phyloP scores from a whole-genome alignment of 441 rosid genomes.

The Capsella rubella region DNA sequence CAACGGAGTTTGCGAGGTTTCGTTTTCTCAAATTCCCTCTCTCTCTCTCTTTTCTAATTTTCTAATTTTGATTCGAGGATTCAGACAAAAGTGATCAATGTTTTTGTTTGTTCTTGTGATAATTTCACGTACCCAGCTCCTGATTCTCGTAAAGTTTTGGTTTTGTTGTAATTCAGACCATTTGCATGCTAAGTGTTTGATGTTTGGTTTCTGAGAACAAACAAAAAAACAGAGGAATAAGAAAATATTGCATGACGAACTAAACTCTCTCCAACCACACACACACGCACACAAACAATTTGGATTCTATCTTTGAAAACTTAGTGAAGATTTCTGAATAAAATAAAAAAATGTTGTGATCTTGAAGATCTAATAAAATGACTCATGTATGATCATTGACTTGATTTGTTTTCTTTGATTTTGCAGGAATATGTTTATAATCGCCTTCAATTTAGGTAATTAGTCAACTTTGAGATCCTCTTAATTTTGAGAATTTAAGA shows the following conservation, averaged over 20 bases:
- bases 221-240: constrained; percentile 23
- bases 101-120: not conserved
- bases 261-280: constrained; percentile 23
- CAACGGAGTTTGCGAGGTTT: constrained; percentile 95
- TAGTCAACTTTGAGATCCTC: constrained; percentile 23
- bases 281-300: constrained; percentile 8
- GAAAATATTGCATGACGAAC: constrained; percentile 36
- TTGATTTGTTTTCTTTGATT: constrained; percentile 21
- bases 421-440: constrained; percentile 92
- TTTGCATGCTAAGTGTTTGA: constrained; percentile 41
- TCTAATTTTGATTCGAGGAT: not conserved
- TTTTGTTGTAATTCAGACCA: not conserved
- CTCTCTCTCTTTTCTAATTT: not conserved
- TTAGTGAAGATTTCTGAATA: not conserved
- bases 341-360: constrained; percentile 4
- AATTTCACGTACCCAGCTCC: not conserved
- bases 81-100: not conserved
- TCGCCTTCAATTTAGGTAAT: constrained; percentile 81
- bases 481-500: not conserved
- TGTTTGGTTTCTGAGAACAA: constrained; percentile 43
- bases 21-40: not conserved
- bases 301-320: not conserved
- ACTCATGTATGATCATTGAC: constrained; percentile 16
- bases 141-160: not conserved
- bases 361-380: too few relatives aligned